Percentiles rank a stretch among this genome's conserved stretches.
Conservation (phyloP, 495 filamentous ascomycete genomes). For the Thozetella sp. region DNA sequence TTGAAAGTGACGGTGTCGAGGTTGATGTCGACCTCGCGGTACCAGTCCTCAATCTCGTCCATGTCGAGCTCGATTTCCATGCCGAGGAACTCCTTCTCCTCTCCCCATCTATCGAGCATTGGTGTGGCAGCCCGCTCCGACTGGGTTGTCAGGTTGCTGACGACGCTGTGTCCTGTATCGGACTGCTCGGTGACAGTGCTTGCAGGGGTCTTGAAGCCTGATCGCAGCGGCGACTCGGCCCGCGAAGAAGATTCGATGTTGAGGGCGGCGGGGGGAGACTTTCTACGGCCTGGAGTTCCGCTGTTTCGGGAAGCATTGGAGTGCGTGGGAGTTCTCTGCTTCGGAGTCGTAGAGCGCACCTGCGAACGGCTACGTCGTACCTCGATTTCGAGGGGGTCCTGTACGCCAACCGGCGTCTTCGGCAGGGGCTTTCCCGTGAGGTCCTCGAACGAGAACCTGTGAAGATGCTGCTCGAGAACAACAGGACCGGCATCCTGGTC, state of each 20-base stretch:
- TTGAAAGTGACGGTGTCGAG: conserved; percentile 1
- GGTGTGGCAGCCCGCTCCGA: background rate
- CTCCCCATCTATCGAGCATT: background rate
- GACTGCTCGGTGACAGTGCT: conserved; percentile 1
- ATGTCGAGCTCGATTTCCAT: conserved; percentile 11
- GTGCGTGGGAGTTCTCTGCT: background rate
- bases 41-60: conserved; percentile 33
- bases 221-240: background rate
- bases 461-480: background rate
- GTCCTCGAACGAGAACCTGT: background rate
- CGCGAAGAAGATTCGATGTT: background rate
- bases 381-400: background rate
- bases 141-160: background rate
- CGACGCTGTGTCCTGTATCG: background rate
- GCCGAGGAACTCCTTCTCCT: conserved; percentile 6
- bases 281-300: background rate
- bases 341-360: background rate
- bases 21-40: conserved; percentile 21
- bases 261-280: background rate
- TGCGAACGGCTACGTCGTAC: background rate
- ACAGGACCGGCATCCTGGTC: background rate
- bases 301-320: background rate
- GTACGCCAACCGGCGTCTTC: background rate
- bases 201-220: background rate
- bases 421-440: background rate